These are phyloP conservation scores for Biscogniauxia mediterranea DNA, from an alignment of 2,329 filamentous ascomycete genomes.

Conservation along the genomic window DNA sequence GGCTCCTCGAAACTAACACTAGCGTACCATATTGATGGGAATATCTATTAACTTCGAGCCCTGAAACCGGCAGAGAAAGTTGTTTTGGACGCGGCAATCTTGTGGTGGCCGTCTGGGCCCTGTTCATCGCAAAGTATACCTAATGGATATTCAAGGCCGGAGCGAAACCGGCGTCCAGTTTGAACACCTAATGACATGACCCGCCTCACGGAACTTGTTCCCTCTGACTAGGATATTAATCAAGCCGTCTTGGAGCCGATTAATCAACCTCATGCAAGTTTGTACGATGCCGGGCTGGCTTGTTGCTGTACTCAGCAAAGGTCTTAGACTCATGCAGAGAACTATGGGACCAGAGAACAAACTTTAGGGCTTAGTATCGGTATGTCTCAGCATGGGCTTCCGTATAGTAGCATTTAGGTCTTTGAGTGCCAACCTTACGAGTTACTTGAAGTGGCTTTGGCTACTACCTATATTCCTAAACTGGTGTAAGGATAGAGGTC, in stretches of 20 bases:
- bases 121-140: background rate
- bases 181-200: background rate
- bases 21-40: background rate
- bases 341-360: background rate
- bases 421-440: background rate
- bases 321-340: background rate
- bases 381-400: background rate
- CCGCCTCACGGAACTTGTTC: background rate
- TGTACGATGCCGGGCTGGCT: background rate
- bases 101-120: background rate
- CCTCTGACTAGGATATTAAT: background rate
- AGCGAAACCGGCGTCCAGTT: background rate
- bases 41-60: background rate
- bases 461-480: background rate
- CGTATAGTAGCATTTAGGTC: background rate
- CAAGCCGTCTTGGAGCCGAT: background rate
- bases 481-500: background rate
- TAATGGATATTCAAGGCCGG: background rate
- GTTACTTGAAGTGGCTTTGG: background rate
- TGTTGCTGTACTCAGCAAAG: background rate
- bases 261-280: background rate
- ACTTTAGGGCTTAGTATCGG: background rate
- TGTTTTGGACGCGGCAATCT: background rate
- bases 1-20: background rate
- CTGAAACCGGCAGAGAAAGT: background rate